Conservation (phyloP, 345 rosid genomes). For the Linum tenue region DNA sequence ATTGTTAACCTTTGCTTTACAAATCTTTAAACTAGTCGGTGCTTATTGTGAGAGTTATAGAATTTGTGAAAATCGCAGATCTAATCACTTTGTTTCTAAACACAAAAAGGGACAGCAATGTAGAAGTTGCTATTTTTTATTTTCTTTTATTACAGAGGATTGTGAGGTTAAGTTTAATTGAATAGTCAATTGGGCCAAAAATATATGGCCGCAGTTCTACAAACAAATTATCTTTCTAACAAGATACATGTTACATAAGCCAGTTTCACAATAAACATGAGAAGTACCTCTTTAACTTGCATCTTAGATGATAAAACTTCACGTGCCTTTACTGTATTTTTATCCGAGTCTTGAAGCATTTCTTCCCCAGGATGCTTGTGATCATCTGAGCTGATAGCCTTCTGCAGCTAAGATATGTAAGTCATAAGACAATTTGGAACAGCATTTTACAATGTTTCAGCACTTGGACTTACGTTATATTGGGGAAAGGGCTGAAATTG, state of each 20-base stretch:
- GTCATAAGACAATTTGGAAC: background rate
- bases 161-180: background rate
- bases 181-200: background rate
- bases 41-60: background rate
- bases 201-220: too few species aligned
- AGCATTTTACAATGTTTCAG: background rate
- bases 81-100: background rate
- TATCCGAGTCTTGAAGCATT: slow-evolving; percentile 19
- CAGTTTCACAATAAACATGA: background rate
- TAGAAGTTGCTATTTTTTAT: background rate
- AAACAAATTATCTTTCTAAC: background rate
- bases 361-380: slow-evolving; percentile 15
- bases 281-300: slow-evolving; percentile 42
- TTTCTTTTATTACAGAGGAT: too few species aligned
- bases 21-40: background rate
- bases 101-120: background rate
- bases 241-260: background rate
- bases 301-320: slow-evolving; percentile 27
- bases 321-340: slow-evolving; percentile 26
- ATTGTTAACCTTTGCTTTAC: background rate
- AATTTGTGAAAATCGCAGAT: background rate
- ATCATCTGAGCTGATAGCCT: slow-evolving; percentile 20
- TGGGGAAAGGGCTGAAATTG: slow-evolving; percentile 14
- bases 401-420: slow-evolving; percentile 24
- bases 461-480: slow-evolving; percentile 10